Base-by-base conservation (phyloP, 176 grass and related monocot species). In the Oryza meridionalis region DNA sequence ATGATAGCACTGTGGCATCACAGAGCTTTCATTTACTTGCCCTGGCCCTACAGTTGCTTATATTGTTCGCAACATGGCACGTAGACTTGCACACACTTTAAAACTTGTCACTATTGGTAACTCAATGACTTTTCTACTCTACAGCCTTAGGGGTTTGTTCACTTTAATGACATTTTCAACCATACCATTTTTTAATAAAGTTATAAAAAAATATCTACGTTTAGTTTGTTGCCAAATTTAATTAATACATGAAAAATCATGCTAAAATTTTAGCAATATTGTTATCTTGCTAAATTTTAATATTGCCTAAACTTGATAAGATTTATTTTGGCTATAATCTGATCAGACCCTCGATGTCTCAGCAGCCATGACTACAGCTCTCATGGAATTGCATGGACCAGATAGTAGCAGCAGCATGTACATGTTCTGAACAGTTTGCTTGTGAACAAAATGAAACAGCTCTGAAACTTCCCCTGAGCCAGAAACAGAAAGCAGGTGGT, bases 41-140 rank as follows among this genome's bases (percentile, higher is more conserved):
- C 14, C 14, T 77, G 87, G 50, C 38, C 81, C 87, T 84, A 78
- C 76, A 29, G 50, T 17, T 31, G 7, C 47, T 13, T n/a, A 70
- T 38, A 71, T 50, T 85, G 67, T 68, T 82, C 44, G 69, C 22
- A 69, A 35, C 80, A 32, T 42, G 29, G 51, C 29, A 65, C 12
- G 9, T 21, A 7, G n/a, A 65, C 46, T n/a, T 25, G 24, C 27
- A 7, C 59, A 9, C 12, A 1, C 46, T 8, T 42, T 4, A 40
- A 49, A 4, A 5, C 62, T 5, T 61, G 79, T 43, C 49, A 27
- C 13, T 9, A 13, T 72, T 25, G 21, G 7, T 43, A 43, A 43
- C 42, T 11, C 44, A 46, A 46, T 45, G 10, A 8, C 19, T 58
- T 4, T 15, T 58, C 5, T 31, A 31, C 17, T 58, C 53, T 40